Percentiles rank a stretch among this genome's conserved stretches.
Conservation (phyloP, 1,284 basidiomycete genomes). For the Cystobasidium sp. region DNA sequence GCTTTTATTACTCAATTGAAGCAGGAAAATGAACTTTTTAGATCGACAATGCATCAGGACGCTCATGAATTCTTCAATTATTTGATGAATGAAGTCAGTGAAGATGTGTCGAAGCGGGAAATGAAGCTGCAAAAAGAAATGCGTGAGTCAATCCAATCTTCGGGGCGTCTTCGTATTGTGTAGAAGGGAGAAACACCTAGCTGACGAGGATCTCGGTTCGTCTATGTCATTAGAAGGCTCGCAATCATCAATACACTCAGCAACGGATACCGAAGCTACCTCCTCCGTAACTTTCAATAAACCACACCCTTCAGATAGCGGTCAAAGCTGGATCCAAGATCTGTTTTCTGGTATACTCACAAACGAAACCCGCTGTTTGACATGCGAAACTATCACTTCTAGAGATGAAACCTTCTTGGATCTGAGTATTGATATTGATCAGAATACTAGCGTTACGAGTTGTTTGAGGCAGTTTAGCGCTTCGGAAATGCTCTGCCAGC, state of each 20-base stretch:
- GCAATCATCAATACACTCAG: constrained; percentile 23
- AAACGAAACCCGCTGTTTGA: constrained; percentile 94
- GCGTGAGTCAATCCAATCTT: constrained; percentile 20
- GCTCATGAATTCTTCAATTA: constrained; percentile 86
- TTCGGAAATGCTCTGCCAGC: constrained; percentile 95
- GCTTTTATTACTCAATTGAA: constrained; percentile 89
- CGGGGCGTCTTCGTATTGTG: background rate
- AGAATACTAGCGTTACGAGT: constrained; percentile 92
- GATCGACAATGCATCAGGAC: constrained; percentile 72
- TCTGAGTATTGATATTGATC: constrained; percentile 96
- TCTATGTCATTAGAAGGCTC: constrained; percentile 12
- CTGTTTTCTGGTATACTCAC: constrained; percentile 92
- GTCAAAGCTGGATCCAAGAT: constrained; percentile 71
- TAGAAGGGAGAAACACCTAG: background rate
- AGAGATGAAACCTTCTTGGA: constrained; percentile 96
- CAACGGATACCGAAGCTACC: background rate
- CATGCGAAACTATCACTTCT: constrained; percentile 95
- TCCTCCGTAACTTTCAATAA: constrained; percentile 16
- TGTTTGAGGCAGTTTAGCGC: constrained; percentile 95
- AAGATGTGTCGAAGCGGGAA: constrained; percentile 70
- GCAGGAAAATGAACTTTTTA: constrained; percentile 82
- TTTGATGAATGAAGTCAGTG: constrained; percentile 87
- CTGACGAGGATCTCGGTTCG: background rate
- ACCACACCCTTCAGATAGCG: background rate
- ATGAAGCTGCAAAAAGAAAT: constrained; percentile 36